Percentiles rank a stretch among this genome's conserved stretches.
These are phyloP conservation scores for Ramaria rubella DNA, from an alignment of 768 basidiomycete genomes.

Conservation along the genomic window DNA sequence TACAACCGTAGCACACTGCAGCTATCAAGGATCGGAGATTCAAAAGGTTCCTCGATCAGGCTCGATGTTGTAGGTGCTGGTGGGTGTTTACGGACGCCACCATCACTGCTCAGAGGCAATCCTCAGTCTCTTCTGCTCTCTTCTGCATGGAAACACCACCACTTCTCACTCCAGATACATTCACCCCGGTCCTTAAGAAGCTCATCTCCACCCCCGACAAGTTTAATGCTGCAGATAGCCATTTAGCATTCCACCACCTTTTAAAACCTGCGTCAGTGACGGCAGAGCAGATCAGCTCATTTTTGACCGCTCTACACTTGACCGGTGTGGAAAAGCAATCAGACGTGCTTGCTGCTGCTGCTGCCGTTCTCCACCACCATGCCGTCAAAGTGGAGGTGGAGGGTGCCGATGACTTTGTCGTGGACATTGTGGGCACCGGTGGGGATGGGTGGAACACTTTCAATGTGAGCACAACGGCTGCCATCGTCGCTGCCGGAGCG, in stretches of 20 bases:
- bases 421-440: conserved; percentile 88
- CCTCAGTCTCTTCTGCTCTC: neutral
- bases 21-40: neutral
- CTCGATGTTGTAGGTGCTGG: neutral
- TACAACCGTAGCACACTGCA: neutral
- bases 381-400: conserved; percentile 58
- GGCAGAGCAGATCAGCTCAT: conserved; percentile 80
- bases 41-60: too few relatives aligned
- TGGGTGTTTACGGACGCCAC: neutral
- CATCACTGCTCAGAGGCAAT: neutral
- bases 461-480: conserved; percentile 95
- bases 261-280: conserved; percentile 53
- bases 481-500: conserved; percentile 88
- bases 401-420: conserved; percentile 37
- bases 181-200: conserved; percentile 50
- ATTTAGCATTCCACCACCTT: conserved; percentile 64
- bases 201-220: conserved; percentile 31
- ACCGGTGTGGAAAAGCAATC: conserved; percentile 71
- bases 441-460: conserved; percentile 95
- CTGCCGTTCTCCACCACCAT: conserved; percentile 62
- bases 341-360: conserved; percentile 73
- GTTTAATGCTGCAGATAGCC: conserved; percentile 54
- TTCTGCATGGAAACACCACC: neutral
- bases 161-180: conserved; percentile 59
- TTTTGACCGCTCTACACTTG: conserved; percentile 80